Base-by-base conservation (phyloP, 106 monocot species). In the Platanthera guangdongensis region DNA sequence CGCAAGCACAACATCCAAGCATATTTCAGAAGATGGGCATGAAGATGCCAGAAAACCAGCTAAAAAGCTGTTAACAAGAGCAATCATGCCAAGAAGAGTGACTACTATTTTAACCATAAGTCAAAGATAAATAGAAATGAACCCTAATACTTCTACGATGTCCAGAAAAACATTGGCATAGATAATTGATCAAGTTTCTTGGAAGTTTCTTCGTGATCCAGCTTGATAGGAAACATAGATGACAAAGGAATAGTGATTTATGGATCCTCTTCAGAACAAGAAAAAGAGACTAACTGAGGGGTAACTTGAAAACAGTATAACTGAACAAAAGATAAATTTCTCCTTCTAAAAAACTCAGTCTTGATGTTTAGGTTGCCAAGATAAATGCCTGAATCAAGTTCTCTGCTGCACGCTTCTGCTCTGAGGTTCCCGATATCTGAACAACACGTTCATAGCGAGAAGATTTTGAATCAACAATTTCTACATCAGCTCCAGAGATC, bases 311-410 rank as follows among this genome's bases (percentile, higher is more conserved):
- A 9, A 22, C 72, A 50, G 51, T 7, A 5, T 50, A 51, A 72
- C n/a, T 50, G 18, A 51, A 46, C 70, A 16, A 47, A 70, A 18
- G 12, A 18, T 72, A 19, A 72, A 16, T 51, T 50, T 72, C 72
- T 21, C 50, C 51, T 1, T 72, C 51, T 51, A 72, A 72, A n/a
- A 72, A 47, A 72, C 21, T 21, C 19, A 11, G 51, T 21, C 5
- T 21, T 50, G 51, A 72, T 19, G 51, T 21, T 91, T 81, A 96
- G 32, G 93, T 87, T 45, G 95, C 72, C 90, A 96, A 88, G 68
- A 96, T 90, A 81, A 96, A 96, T 51, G 95, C 95, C 84, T 90
- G 90, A 67, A 96, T 93, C 80, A 96, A 77, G 78, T 96, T 93
- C 79, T 96, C 95, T 52, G 95, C 95, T 22, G 88, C 71, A 71